Evolutionary conservation across 2,329 filamentous ascomycete genomes (phyloP), one percentile per base, ranked within the genome.

Genomic region (Nemania sp.): DNA sequence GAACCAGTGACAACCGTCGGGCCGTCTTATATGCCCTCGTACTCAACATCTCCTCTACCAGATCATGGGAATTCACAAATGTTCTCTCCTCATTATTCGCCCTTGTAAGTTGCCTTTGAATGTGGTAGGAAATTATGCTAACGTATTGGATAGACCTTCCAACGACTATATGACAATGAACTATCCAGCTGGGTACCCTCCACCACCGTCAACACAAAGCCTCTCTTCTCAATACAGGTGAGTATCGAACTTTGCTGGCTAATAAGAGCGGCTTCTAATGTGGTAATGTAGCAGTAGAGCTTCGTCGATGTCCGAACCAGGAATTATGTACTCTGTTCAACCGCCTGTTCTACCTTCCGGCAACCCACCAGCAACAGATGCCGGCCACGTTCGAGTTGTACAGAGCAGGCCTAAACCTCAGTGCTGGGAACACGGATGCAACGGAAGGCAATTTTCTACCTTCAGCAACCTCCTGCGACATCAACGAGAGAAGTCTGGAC

Each of bases 351-450:
- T 84, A 57, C 72, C 80, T n/a, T 75, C 79, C 24, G 79, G 79
- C 47, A 77, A 67, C 53, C 69, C 76, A 67, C 64, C 76, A 47
- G 70, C 73, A 71, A 79, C 82, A 70, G 80, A 83, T 70, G 78
- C 80, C 43, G 78, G 82, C 51, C 83, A 89, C 72, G 89, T 93
- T 45, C 86, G 92, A 67, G 88, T 94, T 18, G 86, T 94, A 20
- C 91, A 92, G 78, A 90, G 89, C 73, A 88, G 92, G 72, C 93
- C 93, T n/a, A 97, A 97, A 82, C 94, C 94, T 53, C 93, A 97
- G 78, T 98, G 95, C 80, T 98, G 93, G 93, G 95, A 98, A 69
- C 95, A 98, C 77, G 95, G 94, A 11, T 98, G 95, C 84, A 97
- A 98, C 76, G 95, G 95, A 22, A 90, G 94, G 32, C 93, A 97